Evolutionary conservation across 257 asterid species (phyloP), one percentile per base, ranked within the genome.

Genomic region (Solanum lycopersicoides): DNA sequence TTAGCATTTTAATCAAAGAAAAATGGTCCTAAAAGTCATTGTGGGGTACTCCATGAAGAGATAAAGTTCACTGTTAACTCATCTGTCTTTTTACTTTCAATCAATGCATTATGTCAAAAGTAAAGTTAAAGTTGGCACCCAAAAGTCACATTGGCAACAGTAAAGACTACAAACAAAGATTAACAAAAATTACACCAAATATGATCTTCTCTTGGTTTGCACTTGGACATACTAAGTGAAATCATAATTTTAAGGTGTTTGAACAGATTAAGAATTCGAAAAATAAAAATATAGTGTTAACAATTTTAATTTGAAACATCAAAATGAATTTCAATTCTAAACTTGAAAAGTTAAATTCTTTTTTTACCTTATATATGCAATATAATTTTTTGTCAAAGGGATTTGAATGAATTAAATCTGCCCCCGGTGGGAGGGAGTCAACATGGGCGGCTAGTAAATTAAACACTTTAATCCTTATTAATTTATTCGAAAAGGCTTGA

Each of bases 331-430:
- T 63, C 4, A n/a, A 11, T 63, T 0, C 1, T n/a, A 63, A 63
- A 63, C 30, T 7, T 53, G 1, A 0, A 53, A 6, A 6, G n/a
- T 53, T 18, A 53, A 53, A 0, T 6, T 34, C 4, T 10, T 35
- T 35, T 44, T 16, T 9, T 10, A 60, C 1, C 0, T 23, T 63
- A 0, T 11, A 63, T 63, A 60, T n/a, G 23, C 15, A 23, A 63
- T 63, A 23, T 63, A 23, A 0, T 23, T n/a, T 23, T 60, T 10
- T 63, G 2, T 2, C 2, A 23, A 2, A 23, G 0, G 0, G 0
- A 0, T 23, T 60, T 4, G 15, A 1, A 10, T 60, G 23, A 16
- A 16, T 25, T 4, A 63, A 23, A 63, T 63, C 32, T 3, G 0
- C 15, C 32, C 7, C 71, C 13, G 1, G 4, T 63, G 32, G 71